Evolutionary conservation across 2,329 filamentous ascomycete species (phyloP).

Genomic region (Phialophora macrospora): DNA sequence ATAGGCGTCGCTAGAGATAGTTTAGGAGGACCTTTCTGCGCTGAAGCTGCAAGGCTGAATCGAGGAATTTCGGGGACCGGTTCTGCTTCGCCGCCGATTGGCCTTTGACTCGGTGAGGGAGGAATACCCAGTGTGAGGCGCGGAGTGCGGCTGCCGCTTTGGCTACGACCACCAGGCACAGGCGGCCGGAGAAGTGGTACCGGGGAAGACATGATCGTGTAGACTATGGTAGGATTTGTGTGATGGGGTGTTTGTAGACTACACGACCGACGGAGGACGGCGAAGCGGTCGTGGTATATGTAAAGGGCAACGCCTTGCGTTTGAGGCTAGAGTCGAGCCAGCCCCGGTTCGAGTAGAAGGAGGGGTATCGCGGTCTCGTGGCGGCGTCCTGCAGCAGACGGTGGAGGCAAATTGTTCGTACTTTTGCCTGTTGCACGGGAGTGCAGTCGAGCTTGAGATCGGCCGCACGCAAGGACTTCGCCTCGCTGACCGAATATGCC

Average conservation of each 20-base stretch:
- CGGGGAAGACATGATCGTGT: conserved; percentile 69
- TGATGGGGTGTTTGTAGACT: not conserved
- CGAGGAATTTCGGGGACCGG: conserved; percentile 45
- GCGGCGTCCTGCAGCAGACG: conserved; percentile 10
- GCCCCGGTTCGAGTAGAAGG: not conserved
- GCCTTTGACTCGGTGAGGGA: conserved; percentile 79
- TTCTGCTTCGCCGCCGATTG: conserved; percentile 64
- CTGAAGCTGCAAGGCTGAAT: conserved; percentile 42
- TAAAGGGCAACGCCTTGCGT: not conserved
- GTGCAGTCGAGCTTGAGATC: conserved; percentile 22
- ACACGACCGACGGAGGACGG: not conserved
- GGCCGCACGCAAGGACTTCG: conserved; percentile 5
- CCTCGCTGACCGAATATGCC: conserved; percentile 14
- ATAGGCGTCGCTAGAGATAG: conserved; percentile 86
- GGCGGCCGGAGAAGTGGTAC: conserved; percentile 83
- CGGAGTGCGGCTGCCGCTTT: conserved; percentile 68
- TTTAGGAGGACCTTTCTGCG: conserved; percentile 63
- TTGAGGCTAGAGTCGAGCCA: not conserved
- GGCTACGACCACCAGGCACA: conserved; percentile 70
- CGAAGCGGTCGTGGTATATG: conserved; percentile 3
- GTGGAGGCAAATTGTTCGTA: conserved; percentile 9
- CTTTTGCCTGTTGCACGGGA: conserved; percentile 20
- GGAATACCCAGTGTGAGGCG: conserved; percentile 89
- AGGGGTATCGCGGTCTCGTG: conserved; percentile 11
- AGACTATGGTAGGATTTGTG: not conserved